Percentiles rank a stretch among this genome's conserved stretches.
These are phyloP conservation scores for Claviceps sp. DNA, from an alignment of 2,329 filamentous ascomycete species.

Conservation along the genomic window DNA sequence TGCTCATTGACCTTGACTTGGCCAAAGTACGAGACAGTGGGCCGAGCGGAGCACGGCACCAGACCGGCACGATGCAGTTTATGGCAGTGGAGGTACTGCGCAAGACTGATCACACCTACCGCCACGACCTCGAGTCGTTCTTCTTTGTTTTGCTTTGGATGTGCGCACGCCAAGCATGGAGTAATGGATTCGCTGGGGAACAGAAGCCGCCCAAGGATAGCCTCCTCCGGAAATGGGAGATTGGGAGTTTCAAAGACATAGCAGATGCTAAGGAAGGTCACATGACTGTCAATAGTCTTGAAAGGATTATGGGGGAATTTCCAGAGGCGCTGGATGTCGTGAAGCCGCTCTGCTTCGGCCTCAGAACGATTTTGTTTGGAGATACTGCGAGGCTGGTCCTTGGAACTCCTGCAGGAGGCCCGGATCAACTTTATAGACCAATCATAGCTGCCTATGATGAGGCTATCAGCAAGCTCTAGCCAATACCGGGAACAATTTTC, in stretches of 20 bases:
- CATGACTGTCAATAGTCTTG: conserved; percentile 3
- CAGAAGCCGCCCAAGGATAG: background rate
- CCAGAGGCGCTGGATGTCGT: conserved; percentile 7
- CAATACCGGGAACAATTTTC: no score
- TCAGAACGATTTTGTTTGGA: no score
- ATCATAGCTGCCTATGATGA: no score
- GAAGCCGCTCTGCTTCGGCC: conserved; percentile 8
- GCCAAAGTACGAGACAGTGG: conserved; percentile 9
- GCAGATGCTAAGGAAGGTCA: conserved; percentile 4
- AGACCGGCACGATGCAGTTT: conserved; percentile 18
- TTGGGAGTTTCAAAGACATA: conserved; percentile 4
- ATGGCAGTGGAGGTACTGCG: conserved; percentile 22
- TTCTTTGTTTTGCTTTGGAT: conserved; percentile 10
- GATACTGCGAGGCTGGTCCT: no score
- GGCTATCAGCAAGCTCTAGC: no score
- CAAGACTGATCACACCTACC: conserved; percentile 14
- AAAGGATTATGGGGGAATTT: conserved; percentile 8
- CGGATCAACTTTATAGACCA: no score
- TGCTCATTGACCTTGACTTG: conserved; percentile 12
- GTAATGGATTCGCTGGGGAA: background rate
- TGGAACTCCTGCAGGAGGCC: no score
- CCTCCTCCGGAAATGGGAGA: conserved; percentile 4
- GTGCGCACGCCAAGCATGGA: conserved; percentile 7
- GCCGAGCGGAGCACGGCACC: conserved; percentile 12
- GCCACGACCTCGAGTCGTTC: conserved; percentile 7